Evolutionary conservation across 164 flowering plant species (phyloP).

Genomic region (Vitis rupestris): DNA sequence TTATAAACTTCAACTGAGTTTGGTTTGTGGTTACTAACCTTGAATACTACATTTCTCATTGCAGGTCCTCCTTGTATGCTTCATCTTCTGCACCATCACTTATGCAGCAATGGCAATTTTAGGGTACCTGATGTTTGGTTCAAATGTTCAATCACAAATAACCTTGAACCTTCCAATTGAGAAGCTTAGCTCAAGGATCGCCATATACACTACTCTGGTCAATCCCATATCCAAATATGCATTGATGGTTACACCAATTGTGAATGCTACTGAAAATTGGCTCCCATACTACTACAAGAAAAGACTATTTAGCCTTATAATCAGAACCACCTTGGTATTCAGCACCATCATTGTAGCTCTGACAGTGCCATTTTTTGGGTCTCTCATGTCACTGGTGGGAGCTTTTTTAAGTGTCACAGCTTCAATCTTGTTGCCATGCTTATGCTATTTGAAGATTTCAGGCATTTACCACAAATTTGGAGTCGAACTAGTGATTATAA

Average conservation of each 20-base stretch:
- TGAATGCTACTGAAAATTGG: conserved; percentile 36
- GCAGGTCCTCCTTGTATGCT: conserved; percentile 77
- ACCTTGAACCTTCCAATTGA: conserved; percentile 64
- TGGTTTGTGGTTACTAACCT: too few relatives aligned
- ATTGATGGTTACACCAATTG: conserved; percentile 64
- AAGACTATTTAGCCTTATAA: conserved; percentile 26
- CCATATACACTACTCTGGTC: conserved; percentile 71
- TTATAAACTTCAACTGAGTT: too few relatives aligned
- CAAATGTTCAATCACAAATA: conserved; percentile 58
- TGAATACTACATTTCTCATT: conserved; percentile 2
- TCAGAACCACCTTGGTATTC: conserved; percentile 45
- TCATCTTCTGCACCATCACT: conserved; percentile 42
- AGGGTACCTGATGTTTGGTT: conserved; percentile 83
- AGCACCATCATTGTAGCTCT: conserved; percentile 55
- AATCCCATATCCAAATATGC: conserved; percentile 78
- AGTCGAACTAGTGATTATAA: conserved; percentile 29
- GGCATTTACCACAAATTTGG: conserved; percentile 29
- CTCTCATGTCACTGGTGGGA: conserved; percentile 60
- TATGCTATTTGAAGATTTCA: conserved; percentile 58
- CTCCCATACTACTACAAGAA: conserved; percentile 25
- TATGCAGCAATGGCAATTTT: conserved; percentile 72
- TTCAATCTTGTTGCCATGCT: conserved; percentile 52
- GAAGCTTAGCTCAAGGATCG: conserved; percentile 57
- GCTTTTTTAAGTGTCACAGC: conserved; percentile 48
- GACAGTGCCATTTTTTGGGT: conserved; percentile 45